Percentiles rank a stretch among this genome's conserved stretches.
phyloP scores from a whole-genome alignment of 2,329 filamentous ascomycete genomes.

The Verticillium alfalfae region DNA sequence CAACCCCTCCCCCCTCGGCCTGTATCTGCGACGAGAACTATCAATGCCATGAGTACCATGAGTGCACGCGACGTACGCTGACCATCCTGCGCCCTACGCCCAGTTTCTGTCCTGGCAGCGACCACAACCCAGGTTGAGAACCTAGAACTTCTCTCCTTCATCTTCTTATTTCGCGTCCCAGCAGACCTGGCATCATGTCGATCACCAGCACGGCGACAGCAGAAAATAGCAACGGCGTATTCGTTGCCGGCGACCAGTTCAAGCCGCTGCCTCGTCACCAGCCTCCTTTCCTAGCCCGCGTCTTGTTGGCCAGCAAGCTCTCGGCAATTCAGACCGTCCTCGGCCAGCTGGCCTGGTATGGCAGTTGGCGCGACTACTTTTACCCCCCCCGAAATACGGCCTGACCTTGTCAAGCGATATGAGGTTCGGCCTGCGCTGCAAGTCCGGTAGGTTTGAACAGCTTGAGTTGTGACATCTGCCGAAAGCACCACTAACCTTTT shows the following conservation, averaged over 20 bases:
- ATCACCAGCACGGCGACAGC: background rate
- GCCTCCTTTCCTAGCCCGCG: constrained; percentile 6
- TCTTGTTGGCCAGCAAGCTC: constrained; percentile 9
- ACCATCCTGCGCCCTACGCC: constrained; percentile 7
- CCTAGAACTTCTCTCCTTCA: background rate
- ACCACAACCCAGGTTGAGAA: background rate
- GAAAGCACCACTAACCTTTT: background rate
- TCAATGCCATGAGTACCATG: background rate
- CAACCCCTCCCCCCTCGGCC: background rate
- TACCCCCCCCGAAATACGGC: constrained; percentile 3
- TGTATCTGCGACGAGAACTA: background rate
- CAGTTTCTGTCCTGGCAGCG: background rate
- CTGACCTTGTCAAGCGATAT: constrained; percentile 13
- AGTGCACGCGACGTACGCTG: background rate
- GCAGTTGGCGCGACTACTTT: constrained; percentile 7
- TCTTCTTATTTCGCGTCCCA: background rate
- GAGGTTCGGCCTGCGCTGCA: constrained; percentile 8
- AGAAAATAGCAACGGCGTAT: background rate
- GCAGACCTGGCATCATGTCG: background rate
- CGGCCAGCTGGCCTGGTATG: constrained; percentile 7
- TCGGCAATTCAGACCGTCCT: constrained; percentile 5
- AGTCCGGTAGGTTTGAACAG: constrained; percentile 5
- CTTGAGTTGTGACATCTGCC: background rate
- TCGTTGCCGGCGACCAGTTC: background rate
- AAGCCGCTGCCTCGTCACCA: background rate